Percentiles rank a stretch among this genome's conserved stretches.
Evolutionary conservation across 208 protist species (phyloP).

Genomic region (Leishmania tarentolae): DNA sequence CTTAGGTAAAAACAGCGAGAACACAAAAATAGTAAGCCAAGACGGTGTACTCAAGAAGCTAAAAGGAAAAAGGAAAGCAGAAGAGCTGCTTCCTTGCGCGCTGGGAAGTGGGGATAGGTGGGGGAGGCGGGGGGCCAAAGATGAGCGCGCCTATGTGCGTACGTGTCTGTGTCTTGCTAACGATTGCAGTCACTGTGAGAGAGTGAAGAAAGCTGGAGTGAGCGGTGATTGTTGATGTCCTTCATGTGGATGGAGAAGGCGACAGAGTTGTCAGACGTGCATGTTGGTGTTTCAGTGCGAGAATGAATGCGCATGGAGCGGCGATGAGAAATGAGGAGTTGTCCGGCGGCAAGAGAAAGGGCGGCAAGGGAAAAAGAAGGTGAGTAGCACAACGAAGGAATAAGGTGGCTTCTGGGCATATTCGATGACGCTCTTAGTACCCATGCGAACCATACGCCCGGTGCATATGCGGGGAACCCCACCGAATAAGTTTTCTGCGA

Average conservation of each 20-base stretch:
- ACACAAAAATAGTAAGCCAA: neutral
- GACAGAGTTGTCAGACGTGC: neutral
- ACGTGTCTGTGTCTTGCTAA: neutral
- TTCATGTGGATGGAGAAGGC: neutral
- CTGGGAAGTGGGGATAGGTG: neutral
- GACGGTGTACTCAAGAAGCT: neutral
- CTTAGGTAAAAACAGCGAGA: neutral
- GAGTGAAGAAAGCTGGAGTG: neutral
- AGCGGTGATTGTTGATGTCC: neutral
- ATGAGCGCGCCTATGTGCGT: neutral
- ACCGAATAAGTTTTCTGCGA: neutral
- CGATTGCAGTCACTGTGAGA: neutral
- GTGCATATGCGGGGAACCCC: neutral
- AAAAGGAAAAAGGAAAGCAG: neutral
- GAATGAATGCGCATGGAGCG: neutral
- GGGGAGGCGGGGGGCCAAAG: neutral
- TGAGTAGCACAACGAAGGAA: neutral
- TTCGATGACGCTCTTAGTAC: neutral
- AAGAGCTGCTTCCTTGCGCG: neutral
- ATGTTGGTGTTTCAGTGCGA: neutral
- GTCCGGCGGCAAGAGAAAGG: neutral
- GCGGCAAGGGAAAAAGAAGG: neutral
- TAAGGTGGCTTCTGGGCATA: neutral
- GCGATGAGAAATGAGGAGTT: neutral
- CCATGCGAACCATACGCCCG: neutral